phyloP scores from a whole-genome alignment of 306 rosid species.

The Abrus precatorius region DNA sequence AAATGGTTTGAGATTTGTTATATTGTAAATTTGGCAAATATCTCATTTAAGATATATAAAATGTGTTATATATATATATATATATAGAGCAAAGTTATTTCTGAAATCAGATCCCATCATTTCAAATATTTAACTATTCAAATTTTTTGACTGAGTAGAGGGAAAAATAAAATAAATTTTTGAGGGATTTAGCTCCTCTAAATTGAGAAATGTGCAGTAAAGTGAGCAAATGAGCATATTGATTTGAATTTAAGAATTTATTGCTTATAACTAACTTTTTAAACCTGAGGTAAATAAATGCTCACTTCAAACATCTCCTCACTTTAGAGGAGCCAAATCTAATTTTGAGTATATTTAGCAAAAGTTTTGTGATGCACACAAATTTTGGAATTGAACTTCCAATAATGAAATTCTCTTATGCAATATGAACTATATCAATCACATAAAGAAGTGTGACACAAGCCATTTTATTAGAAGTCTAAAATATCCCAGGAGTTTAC shows the following conservation, averaged over 20 bases:
- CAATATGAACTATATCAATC: slow-evolving; percentile 14
- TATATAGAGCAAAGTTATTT: slow-evolving; percentile 31
- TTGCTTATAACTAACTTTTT: no score
- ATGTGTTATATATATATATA: neutral
- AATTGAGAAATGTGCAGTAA: no score
- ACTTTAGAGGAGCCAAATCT: no score
- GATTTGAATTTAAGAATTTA: no score
- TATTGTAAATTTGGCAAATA: neutral
- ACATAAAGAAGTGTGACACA: neutral
- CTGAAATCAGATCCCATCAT: neutral
- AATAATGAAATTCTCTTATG: neutral
- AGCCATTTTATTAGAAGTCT: neutral
- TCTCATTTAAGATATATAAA: neutral
- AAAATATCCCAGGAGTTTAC: slow-evolving; percentile 47
- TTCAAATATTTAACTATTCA: neutral
- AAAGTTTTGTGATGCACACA: neutral
- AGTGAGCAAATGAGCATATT: no score
- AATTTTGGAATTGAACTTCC: slow-evolving; percentile 18
- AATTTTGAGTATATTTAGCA: neutral
- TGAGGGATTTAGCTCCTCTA: no score
- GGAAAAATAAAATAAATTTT: neutral
- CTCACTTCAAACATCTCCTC: no score
- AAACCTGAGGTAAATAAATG: no score
- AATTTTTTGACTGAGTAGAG: neutral
- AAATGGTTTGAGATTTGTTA: slow-evolving; percentile 3